These are phyloP conservation scores for Lignosus rhinocerotis DNA, from an alignment of 1,284 basidiomycete genomes.

Conservation along the genomic window DNA sequence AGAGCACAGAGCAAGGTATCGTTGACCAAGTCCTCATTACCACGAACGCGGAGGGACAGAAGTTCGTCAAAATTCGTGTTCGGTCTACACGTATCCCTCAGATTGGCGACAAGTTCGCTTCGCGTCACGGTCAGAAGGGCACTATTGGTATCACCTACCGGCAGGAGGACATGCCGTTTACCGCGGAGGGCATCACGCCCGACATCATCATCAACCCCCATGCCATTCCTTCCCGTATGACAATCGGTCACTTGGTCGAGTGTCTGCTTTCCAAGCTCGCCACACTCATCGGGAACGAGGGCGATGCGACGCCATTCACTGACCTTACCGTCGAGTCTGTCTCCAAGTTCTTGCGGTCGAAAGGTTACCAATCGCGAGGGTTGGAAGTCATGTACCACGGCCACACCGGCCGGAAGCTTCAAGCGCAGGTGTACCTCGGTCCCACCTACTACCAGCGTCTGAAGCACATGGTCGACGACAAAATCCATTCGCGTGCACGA, in stretches of 20 bases:
- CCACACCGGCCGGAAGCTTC: constrained; percentile 95
- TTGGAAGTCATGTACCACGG: constrained; percentile 99
- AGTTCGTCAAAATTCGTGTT: constrained; percentile 98
- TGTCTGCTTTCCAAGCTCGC: constrained; percentile 97
- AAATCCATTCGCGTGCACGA: constrained; percentile 97
- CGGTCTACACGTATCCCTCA: constrained; percentile 95
- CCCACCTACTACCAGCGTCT: constrained; percentile 99
- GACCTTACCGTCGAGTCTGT: constrained; percentile 97
- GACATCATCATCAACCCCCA: constrained; percentile 99
- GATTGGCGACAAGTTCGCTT: constrained; percentile 99
- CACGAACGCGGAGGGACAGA: constrained; percentile 93
- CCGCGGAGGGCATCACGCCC: constrained; percentile 92
- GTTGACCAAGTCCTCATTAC: constrained; percentile 98
- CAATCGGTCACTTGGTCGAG: constrained; percentile 99
- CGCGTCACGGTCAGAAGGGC: constrained; percentile 99
- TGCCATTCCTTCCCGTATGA: constrained; percentile 99
- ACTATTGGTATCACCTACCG: constrained; percentile 99
- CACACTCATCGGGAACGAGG: constrained; percentile 94
- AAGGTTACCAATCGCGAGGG: constrained; percentile 94
- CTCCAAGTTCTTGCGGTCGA: constrained; percentile 77
- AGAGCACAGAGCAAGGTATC: constrained; percentile 97
- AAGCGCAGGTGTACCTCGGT: constrained; percentile 97
- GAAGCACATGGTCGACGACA: constrained; percentile 99
- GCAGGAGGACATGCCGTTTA: constrained; percentile 99
- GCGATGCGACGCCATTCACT: constrained; percentile 98